A percentile compares a stretch with the other conserved stretches of the same genome.
These are phyloP conservation scores for Melanopsichium pennsylvanicum DNA, from an alignment of 1,284 basidiomycete genomes.

Conservation along the genomic window DNA sequence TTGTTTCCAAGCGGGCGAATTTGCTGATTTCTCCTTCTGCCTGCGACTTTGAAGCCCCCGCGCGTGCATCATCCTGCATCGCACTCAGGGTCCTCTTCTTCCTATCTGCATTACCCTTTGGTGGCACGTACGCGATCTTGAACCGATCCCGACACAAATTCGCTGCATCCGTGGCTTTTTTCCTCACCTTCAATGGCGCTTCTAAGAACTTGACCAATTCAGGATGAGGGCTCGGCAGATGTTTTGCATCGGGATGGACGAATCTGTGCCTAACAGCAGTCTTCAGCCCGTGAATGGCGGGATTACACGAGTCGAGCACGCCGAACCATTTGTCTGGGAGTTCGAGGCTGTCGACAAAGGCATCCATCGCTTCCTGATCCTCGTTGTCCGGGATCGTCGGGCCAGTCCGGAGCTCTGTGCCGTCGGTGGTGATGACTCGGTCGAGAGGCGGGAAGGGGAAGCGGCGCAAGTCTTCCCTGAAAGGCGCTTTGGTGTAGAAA, in stretches of 20 bases:
- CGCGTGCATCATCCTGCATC: constrained; percentile 17
- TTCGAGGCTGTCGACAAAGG: constrained; percentile 85
- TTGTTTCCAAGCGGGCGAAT: constrained; percentile 5
- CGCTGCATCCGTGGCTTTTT: constrained; percentile 18
- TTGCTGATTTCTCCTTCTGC: constrained; percentile 8
- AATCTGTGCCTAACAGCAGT: constrained; percentile 89
- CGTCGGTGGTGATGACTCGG: constrained; percentile 77
- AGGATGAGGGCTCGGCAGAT: constrained; percentile 83
- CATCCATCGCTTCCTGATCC: constrained; percentile 82
- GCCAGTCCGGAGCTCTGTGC: constrained; percentile 77
- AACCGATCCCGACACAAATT: constrained; percentile 31
- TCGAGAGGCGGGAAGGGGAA: constrained; percentile 86
- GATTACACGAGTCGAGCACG: constrained; percentile 80
- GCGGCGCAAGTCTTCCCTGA: constrained; percentile 88
- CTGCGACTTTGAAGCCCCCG: neutral
- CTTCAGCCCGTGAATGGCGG: constrained; percentile 86
- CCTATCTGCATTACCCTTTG: constrained; percentile 31
- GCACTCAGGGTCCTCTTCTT: constrained; percentile 34
- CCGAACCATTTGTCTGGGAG: constrained; percentile 80
- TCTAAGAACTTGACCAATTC: constrained; percentile 83
- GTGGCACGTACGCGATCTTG: constrained; percentile 37
- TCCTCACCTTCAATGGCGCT: constrained; percentile 75
- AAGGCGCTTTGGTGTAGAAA: constrained; percentile 76
- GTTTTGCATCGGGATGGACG: constrained; percentile 75
- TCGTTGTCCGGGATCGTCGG: constrained; percentile 82